A percentile compares a stretch with the other conserved stretches of the same genome.
phyloP scores from a whole-genome alignment of 371 early-diverging fungal species.

The Mycotypha africana region DNA sequence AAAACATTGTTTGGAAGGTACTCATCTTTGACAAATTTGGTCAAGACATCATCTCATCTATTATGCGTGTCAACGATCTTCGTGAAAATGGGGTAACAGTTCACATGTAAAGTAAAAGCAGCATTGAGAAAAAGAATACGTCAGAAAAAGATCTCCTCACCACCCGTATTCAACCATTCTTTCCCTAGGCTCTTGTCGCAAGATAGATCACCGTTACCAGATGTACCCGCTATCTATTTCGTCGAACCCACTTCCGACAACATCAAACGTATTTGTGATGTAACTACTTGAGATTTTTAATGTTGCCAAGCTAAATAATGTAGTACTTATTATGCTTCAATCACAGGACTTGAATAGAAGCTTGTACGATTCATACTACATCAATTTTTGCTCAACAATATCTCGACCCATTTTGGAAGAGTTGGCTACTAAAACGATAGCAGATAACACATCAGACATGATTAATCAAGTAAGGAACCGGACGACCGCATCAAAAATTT shows the following conservation, averaged over 20 bases:
- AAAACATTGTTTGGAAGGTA: slow-evolving; percentile 87
- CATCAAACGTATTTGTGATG: slow-evolving; percentile 74
- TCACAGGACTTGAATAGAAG: slow-evolving; percentile 81
- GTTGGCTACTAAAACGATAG: slow-evolving; percentile 77
- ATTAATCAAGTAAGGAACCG: slow-evolving; percentile 71
- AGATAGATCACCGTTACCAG: slow-evolving; percentile 83
- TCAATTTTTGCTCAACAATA: slow-evolving; percentile 91
- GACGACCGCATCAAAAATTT: no score
- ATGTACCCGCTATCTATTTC: slow-evolving; percentile 98
- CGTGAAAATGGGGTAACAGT: slow-evolving; percentile 98
- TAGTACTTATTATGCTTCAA: neutral
- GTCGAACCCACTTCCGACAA: slow-evolving; percentile 88
- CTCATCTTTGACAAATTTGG: slow-evolving; percentile 93
- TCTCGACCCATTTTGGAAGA: slow-evolving; percentile 92
- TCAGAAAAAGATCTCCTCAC: no score
- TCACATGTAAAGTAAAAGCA: slow-evolving; percentile 73
- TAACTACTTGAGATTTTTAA: no score
- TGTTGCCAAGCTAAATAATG: no score
- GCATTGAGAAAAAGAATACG: neutral
- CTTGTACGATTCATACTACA: slow-evolving; percentile 92
- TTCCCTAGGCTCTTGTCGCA: slow-evolving; percentile 62
- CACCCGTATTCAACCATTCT: neutral
- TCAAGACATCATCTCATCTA: slow-evolving; percentile 95
- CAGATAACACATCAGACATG: slow-evolving; percentile 64
- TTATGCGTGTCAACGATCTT: slow-evolving; percentile 95